Evolutionary conservation across 1,284 basidiomycete species (phyloP), one percentile per base, ranked within the genome.

Genomic region (Trametes pubescens): DNA sequence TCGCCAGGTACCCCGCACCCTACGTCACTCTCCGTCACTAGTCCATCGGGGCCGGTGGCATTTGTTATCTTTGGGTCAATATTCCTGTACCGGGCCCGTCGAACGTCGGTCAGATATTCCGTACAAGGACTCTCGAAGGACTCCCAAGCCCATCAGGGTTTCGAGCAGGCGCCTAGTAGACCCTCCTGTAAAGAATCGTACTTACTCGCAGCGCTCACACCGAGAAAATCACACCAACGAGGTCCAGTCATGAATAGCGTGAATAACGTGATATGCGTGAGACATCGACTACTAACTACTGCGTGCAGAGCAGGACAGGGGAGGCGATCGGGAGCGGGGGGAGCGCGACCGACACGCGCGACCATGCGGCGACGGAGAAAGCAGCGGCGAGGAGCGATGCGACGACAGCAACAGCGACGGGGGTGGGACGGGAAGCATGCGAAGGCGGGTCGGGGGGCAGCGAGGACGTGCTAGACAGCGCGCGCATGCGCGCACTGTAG

Each of bases 201-300:
- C 37, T 38, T 38, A 13, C 14, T 11, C 10, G 37, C 18, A 1
- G 21, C 21, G 22, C 14, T 53, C 13, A 37, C 35, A 16, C 21
- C 5, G 14, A 5, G 7, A 10, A 24, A 29, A 29, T 1, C 53
- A 58, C 51, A 35, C 32, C 51, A 7, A 37, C 4, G 1, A 38
- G 29, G 51, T 43, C 62, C 64, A 68, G 62, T 68, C 67, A 48
- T 68, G 64, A 65, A 68, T 57, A 60, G 57, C 67, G 62, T 68
- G 64, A 68, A 65, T 68, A 68, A 64, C 66, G 61, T 68, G 66
- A 68, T 68, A 68, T 61, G 66, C 67, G 59, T 62, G 59, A 61
- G 37, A 61, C 61, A 57, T 65, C 67, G 57, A 68, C 66, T 54
- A 68, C 64, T 58, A 59, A 64, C 66, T 61, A 68, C 67, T 52